Conservation (phyloP, 768 basidiomycete species). For the Gymnopilus junonius region DNA sequence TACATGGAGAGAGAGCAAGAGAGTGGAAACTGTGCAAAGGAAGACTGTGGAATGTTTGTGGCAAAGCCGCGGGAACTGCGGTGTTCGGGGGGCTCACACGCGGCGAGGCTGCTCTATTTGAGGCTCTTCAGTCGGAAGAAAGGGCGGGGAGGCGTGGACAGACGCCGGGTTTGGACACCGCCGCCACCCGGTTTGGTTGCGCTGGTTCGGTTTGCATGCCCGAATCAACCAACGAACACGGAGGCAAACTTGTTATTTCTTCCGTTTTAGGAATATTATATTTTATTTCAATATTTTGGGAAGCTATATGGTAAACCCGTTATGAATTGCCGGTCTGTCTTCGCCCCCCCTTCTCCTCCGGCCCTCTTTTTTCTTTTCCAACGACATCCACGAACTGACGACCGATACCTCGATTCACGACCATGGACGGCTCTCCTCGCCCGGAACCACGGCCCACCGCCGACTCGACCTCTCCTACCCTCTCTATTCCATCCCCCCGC, state of each 20-base stretch:
- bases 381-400: neutral
- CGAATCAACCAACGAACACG: neutral
- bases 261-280: neutral
- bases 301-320: slow-evolving; percentile 11
- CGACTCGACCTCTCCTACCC: slow-evolving; percentile 8
- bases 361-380: neutral
- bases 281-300: slow-evolving; percentile 7
- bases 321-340: slow-evolving; percentile 4
- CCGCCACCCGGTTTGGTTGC: slow-evolving; percentile 1
- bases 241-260: slow-evolving; percentile 4
- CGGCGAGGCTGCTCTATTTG: neutral
- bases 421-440: slow-evolving; percentile 9
- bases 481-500: neutral
- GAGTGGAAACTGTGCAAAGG: neutral
- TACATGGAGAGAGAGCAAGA: neutral
- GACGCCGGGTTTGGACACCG: slow-evolving; percentile 12
- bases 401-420: neutral
- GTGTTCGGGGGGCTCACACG: neutral
- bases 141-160: slow-evolving; percentile 5
- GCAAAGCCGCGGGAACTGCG: neutral
- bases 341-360: neutral
- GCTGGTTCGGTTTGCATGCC: slow-evolving; percentile 4
- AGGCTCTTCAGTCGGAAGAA: neutral
- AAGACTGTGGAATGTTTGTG: too few relatives aligned
- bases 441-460: neutral